Conservation (phyloP, 352 stramenopile species). For the Phytopythium helicoides region DNA sequence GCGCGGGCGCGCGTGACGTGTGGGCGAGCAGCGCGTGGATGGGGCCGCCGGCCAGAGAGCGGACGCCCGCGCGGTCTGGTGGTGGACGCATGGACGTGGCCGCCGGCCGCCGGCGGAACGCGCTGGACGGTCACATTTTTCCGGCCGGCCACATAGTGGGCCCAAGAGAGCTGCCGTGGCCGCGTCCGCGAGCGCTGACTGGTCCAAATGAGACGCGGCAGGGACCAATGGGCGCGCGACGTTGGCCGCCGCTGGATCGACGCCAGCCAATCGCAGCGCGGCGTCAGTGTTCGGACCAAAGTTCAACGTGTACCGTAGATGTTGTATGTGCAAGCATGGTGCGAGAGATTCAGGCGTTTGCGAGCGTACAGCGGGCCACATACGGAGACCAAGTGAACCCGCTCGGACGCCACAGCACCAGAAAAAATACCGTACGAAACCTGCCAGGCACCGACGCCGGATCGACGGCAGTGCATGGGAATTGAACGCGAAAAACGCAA, state of each 20-base stretch:
- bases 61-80: not conserved
- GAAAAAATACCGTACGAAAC: too few species aligned
- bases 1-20: slow-evolving; percentile 1
- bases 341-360: slow-evolving; percentile 1
- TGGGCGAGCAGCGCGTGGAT: slow-evolving; percentile 5
- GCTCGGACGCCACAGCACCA: too few species aligned
- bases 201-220: not conserved
- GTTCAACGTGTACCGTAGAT: not conserved
- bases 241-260: not conserved
- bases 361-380: too few species aligned
- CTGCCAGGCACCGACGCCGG: too few species aligned
- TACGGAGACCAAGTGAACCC: too few species aligned
- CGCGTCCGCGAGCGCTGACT: not conserved
- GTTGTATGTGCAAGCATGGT: slow-evolving; percentile 7
- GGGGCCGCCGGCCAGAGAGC: slow-evolving; percentile 1
- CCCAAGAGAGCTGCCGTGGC: not conserved
- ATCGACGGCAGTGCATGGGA: too few species aligned
- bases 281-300: not conserved
- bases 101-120: not conserved
- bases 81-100: slow-evolving; percentile 5
- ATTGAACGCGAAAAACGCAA: too few species aligned
- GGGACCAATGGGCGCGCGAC: slow-evolving; percentile 6
- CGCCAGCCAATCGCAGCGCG: not conserved
- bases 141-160: not conserved
- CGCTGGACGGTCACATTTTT: too few species aligned